Base-by-base conservation (phyloP, 2,329 filamentous ascomycete species). In the Pleurostoma richardsiae region DNA sequence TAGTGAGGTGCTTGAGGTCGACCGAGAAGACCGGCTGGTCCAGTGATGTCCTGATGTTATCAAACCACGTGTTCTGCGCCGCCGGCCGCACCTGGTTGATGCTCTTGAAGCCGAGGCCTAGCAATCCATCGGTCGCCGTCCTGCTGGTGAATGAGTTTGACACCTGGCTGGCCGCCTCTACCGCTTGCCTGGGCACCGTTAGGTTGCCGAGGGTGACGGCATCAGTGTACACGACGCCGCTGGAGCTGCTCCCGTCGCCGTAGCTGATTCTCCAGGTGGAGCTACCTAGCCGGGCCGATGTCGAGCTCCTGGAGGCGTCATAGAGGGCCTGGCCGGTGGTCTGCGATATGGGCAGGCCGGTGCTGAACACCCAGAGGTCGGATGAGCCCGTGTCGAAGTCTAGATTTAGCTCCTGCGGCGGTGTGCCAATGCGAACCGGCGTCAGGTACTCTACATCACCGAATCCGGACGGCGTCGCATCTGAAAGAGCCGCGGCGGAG, bases 221-320 rank as follows among this genome's bases (percentile, higher is more conserved):
- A 51, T 76, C 73, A 27, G 56, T 62, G 55, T 70, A 74, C 3
- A 76, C 72, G 11, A 67, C 63, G 5, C 73, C 73, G 11, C 57
- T 59, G 4, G 70, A 71, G 2, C 58, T 59, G 29, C 64, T 69
- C 5, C 68, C 68, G 40, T 76, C 73, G 2, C 69, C 71, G 41
- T 76, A 76, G 3, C 50, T 58, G 46, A 76, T 73, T 27, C 56
- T 52, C 67, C 71, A 76, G 3, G 61, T 56, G 27, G 63, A 57
- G 5, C 67, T 70, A 5, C 45, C 47, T 30, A 73, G 50, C 50
- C 62, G 58, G 51, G 61, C 55, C 10, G 71, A 59, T 2, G 68
- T 69, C 39, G 59, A 68, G 45, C 68, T 72, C 44, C 63, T 60
- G 27, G 46, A 42, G 4, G 71, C 68, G 41, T 65, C 53, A 50